Base-by-base conservation (phyloP, 345 rosid species). In the Corchorus capsularis region DNA sequence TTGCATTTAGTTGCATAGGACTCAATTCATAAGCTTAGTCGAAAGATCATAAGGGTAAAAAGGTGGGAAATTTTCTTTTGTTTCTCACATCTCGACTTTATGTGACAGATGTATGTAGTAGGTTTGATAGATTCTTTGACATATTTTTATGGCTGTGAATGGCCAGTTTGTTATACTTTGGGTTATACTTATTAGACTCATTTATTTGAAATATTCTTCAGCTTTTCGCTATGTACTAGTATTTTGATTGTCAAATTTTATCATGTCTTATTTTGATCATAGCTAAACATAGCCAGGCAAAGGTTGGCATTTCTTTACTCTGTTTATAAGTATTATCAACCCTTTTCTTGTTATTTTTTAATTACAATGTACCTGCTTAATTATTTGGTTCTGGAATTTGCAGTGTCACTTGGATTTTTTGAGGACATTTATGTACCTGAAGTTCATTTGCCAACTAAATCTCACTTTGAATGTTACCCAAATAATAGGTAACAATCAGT, bases 321-420 rank as follows among this genome's bases (percentile, higher is more conserved):
- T 32, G 34, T 32, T 69, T 32, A 32, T 53, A 17, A 61, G 47
- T 69, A 37, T 53, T 60, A 53, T 37, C 72, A 17, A 63, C 46
- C 59, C 15, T 69, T 69, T 27, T 7, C 17, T 35, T 70, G 16
- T n/a, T n/a, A 17, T 35, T 70, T 10, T n/a, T 32, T 35, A 70
- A 17, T 69, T 52, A 17, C 16, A n/a, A 0, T 45, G 6, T 45
- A 45, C 10, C 9, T 8, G 1, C 9, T 1, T 45, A 9, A 9
- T 45, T 32, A 78, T 74, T 66, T 76, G 22, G n/a, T 55, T 61
- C 55, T 57, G 17, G 69, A 43, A 57, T 71, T 78, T 80, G 79
- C 94, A 95, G 99, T 92, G 81, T 89, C 99, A 11, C 90, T 95
- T 80, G 94, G 98, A 80, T 95, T 95, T 82, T 95, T 92, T 84